Evolutionary conservation across 176 grass and related monocot genomes (phyloP).

Genomic region (Saccharum spontaneum): DNA sequence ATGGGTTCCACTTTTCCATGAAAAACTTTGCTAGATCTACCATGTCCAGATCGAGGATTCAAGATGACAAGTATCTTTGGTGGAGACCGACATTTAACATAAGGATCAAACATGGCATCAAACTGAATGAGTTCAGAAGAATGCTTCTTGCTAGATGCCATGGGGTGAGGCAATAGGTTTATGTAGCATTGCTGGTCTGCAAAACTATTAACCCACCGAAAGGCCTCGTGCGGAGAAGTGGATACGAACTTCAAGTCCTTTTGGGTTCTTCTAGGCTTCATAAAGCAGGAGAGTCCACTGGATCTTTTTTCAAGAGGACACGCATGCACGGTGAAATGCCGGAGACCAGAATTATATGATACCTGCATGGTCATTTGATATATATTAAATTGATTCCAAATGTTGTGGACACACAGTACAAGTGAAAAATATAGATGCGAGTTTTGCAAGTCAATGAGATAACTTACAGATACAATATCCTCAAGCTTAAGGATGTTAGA

Average conservation of each 20-base stretch:
- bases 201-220: slow-evolving; percentile 92
- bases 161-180: slow-evolving; percentile 90
- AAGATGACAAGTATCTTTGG: slow-evolving; percentile 93
- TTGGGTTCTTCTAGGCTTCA: slow-evolving; percentile 75
- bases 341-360: slow-evolving; percentile 67
- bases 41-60: slow-evolving; percentile 97
- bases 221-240: slow-evolving; percentile 70
- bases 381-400: slow-evolving; percentile 17
- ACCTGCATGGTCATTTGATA: slow-evolving; percentile 39
- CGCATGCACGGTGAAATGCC: slow-evolving; percentile 89
- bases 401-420: slow-evolving; percentile 14
- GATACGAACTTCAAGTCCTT: slow-evolving; percentile 89
- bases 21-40: slow-evolving; percentile 97
- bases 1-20: slow-evolving; percentile 96
- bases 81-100: slow-evolving; percentile 88
- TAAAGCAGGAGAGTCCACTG: slow-evolving; percentile 73
- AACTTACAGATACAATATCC: slow-evolving; percentile 95
- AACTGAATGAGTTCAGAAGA: slow-evolving; percentile 66
- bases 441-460: slow-evolving; percentile 32
- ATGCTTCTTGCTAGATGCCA: slow-evolving; percentile 83
- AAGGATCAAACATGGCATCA: slow-evolving; percentile 79
- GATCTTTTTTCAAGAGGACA: slow-evolving; percentile 78
- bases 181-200: slow-evolving; percentile 95
- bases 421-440: slow-evolving; percentile 24
- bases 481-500: slow-evolving; percentile 75